Conservation (phyloP, 768 basidiomycete species). For the Mycena olivaceomarginata region DNA sequence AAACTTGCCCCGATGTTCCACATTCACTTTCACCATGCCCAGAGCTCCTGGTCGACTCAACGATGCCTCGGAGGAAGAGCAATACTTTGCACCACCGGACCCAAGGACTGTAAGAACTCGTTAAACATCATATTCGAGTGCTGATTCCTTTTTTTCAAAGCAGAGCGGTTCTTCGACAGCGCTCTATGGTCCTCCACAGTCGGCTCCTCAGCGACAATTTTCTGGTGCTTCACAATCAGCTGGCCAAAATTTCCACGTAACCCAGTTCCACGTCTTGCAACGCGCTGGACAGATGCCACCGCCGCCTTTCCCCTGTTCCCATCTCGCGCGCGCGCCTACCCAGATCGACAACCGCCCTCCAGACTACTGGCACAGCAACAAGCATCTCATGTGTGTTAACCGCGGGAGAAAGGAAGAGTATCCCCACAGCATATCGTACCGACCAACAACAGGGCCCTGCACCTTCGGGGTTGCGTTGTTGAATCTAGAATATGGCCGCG, state of each 20-base stretch:
- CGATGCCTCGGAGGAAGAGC: background rate
- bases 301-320: background rate
- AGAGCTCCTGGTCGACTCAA: conserved; percentile 13
- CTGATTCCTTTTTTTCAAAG: background rate
- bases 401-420: background rate
- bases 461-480: conserved; percentile 35
- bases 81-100: conserved; percentile 10
- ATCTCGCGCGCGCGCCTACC: conserved; percentile 23
- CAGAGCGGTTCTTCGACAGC: background rate
- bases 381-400: conserved; percentile 34
- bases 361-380: conserved; percentile 42
- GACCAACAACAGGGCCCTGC: conserved; percentile 38
- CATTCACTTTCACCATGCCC: background rate
- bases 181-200: background rate
- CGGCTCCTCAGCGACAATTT: background rate
- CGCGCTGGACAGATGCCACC: conserved; percentile 23
- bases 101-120: background rate
- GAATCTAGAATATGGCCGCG: conserved; percentile 35
- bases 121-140: too few species aligned
- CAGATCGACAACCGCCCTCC: conserved; percentile 36
- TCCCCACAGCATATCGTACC: conserved; percentile 34
- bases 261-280: background rate
- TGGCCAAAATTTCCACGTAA: background rate
- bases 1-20: too few species aligned
- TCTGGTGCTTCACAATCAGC: background rate